phyloP scores from a whole-genome alignment of 2,329 filamentous ascomycete species.

The Xylariaceae sp. region DNA sequence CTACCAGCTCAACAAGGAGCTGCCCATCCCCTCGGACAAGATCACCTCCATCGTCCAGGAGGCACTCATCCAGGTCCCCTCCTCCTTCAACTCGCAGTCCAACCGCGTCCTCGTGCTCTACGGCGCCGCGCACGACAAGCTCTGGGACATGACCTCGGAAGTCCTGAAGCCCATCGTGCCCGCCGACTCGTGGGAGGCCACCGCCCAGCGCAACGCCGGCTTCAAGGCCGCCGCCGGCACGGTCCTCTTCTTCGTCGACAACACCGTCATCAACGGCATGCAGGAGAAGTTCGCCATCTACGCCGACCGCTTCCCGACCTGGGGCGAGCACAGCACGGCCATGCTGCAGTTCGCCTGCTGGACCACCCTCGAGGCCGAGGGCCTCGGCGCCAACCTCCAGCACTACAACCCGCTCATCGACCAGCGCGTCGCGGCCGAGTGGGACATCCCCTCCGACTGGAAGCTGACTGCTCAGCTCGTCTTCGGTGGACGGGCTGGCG shows the following conservation, averaged over 20 bases:
- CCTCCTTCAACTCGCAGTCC: constrained; percentile 85
- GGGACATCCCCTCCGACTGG: constrained; percentile 72
- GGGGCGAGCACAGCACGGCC: constrained; percentile 72
- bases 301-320: constrained; percentile 75
- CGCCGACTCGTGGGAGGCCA: constrained; percentile 57
- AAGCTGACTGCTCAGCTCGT: constrained; percentile 79
- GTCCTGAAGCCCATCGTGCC: constrained; percentile 68
- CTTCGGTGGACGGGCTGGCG: constrained; percentile 64
- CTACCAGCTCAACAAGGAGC: constrained; percentile 66
- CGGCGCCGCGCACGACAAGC: constrained; percentile 78
- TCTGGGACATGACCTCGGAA: constrained; percentile 74
- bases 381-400: constrained; percentile 84
- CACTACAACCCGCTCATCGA: constrained; percentile 91
- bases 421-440: constrained; percentile 64
- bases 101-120: constrained; percentile 77
- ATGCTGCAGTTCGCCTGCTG: constrained; percentile 82
- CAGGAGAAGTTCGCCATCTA: constrained; percentile 70
- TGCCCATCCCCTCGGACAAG: constrained; percentile 54
- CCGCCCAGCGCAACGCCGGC: constrained; percentile 36
- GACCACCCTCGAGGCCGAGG: constrained; percentile 79
- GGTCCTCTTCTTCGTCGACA: constrained; percentile 86
- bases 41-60: constrained; percentile 65
- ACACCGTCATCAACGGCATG: constrained; percentile 61
- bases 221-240: constrained; percentile 77
- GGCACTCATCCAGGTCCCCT: constrained; percentile 68